A percentile compares a stretch with the other conserved stretches of the same genome.
Evolutionary conservation across 768 basidiomycete genomes (phyloP).

Genomic region (Cantharellus anzutake): DNA sequence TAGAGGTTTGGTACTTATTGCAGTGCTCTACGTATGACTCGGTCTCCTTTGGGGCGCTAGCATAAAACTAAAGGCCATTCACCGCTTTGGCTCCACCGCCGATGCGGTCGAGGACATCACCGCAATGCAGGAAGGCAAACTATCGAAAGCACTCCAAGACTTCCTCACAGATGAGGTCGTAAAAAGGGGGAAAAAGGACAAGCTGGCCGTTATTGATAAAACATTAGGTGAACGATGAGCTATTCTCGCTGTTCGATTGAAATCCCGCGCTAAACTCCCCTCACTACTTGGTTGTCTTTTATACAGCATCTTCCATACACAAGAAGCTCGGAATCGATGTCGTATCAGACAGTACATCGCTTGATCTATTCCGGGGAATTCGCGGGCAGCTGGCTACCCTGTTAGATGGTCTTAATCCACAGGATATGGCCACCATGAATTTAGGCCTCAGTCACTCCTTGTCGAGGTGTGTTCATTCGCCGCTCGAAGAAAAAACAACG

Average conservation of each 20-base stretch:
- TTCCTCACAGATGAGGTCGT: constrained; percentile 76
- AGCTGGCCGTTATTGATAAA: constrained; percentile 65
- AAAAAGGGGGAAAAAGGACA: constrained; percentile 85
- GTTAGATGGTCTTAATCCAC: constrained; percentile 78
- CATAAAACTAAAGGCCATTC: constrained; percentile 83
- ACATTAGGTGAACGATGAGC: constrained; percentile 50
- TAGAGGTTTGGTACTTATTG: neutral
- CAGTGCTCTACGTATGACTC: neutral
- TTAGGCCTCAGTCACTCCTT: constrained; percentile 93
- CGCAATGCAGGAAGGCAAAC: constrained; percentile 77
- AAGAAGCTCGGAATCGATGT: constrained; percentile 92
- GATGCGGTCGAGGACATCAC: constrained; percentile 94
- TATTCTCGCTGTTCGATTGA: constrained; percentile 1
- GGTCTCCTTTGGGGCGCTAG: constrained; percentile 22
- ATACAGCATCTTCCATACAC: constrained; percentile 59
- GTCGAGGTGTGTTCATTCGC: constrained; percentile 46
- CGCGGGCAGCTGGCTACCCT: constrained; percentile 71
- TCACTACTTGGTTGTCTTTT: neutral
- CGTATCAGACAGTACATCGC: constrained; percentile 31
- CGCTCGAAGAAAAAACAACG: neutral
- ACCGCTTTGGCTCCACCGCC: constrained; percentile 92
- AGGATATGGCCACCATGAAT: constrained; percentile 93
- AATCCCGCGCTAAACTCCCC: neutral
- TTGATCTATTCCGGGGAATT: constrained; percentile 91
- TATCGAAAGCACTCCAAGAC: constrained; percentile 83